Evolutionary conservation across 768 basidiomycete genomes (phyloP).

Genomic region (Chalciporus pseudorubinellus): DNA sequence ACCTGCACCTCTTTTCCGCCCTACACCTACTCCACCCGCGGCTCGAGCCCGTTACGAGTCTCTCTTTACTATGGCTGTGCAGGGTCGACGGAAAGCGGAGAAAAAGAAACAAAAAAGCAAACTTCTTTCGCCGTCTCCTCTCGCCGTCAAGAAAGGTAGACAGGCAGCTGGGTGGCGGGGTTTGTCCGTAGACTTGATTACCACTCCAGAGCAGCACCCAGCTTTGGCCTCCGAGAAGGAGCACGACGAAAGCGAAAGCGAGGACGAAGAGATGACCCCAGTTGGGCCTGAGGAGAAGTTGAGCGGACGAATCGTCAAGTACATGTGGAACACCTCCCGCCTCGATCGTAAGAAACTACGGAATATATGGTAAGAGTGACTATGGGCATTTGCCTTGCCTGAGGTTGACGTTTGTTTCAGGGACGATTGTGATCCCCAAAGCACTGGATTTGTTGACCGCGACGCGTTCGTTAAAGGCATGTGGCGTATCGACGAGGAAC

Average conservation of each 20-base stretch:
- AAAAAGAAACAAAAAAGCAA: slow-evolving; percentile 26
- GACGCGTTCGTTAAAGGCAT: slow-evolving; percentile 74
- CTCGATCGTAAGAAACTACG: slow-evolving; percentile 51
- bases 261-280: slow-evolving; percentile 28
- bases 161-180: slow-evolving; percentile 76
- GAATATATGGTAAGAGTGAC: slow-evolving; percentile 60
- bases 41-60: slow-evolving; percentile 66
- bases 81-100: slow-evolving; percentile 44
- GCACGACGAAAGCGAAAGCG: slow-evolving; percentile 10
- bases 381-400: neutral
- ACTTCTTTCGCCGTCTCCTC: slow-evolving; percentile 35
- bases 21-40: slow-evolving; percentile 64
- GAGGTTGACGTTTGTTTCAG: slow-evolving; percentile 34
- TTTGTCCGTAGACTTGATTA: slow-evolving; percentile 64
- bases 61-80: slow-evolving; percentile 60
- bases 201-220: slow-evolving; percentile 38
- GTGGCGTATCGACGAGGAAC: slow-evolving; percentile 86
- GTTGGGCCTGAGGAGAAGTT: slow-evolving; percentile 47
- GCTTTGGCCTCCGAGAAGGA: slow-evolving; percentile 13
- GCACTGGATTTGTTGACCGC: slow-evolving; percentile 56
- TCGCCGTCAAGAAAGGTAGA: slow-evolving; percentile 42
- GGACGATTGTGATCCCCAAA: slow-evolving; percentile 64
- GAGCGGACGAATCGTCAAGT: slow-evolving; percentile 52
- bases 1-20: slow-evolving; percentile 41
- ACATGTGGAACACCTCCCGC: slow-evolving; percentile 62